Percentiles rank a stretch among this genome's conserved stretches.
phyloP scores from a whole-genome alignment of 768 basidiomycete genomes.

The Amanita exitialis region DNA sequence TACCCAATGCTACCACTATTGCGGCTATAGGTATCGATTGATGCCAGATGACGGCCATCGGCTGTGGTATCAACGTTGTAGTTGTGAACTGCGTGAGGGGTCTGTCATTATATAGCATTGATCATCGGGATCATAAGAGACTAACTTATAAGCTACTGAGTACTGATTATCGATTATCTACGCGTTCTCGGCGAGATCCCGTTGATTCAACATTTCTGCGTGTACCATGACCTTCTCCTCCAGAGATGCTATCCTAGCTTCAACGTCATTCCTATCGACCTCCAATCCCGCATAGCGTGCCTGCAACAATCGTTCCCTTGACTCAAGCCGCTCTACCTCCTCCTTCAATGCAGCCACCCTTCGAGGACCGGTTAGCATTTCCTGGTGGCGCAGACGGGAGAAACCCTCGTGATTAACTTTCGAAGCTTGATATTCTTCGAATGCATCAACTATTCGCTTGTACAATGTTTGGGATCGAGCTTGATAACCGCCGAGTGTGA shows the following conservation, averaged over 20 bases:
- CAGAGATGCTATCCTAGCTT: conserved; percentile 45
- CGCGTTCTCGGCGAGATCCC: conserved; percentile 39
- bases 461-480: conserved; percentile 57
- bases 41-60: conserved; percentile 1
- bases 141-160: too few species aligned
- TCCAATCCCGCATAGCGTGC: conserved; percentile 77
- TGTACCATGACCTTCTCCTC: conserved; percentile 86
- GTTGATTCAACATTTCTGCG: conserved; percentile 76
- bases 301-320: conserved; percentile 72
- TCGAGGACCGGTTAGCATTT: conserved; percentile 67
- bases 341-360: conserved; percentile 72
- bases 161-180: neutral
- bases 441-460: conserved; percentile 54
- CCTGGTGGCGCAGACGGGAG: conserved; percentile 57
- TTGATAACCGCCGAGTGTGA: conserved; percentile 88
- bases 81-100: conserved; percentile 6
- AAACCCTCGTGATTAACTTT: conserved; percentile 77
- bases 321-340: conserved; percentile 76
- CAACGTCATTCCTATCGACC: conserved; percentile 52
- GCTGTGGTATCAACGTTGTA: neutral
- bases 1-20: conserved; percentile 40
- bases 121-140: too few species aligned
- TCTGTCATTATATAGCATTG: neutral
- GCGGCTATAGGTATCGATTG: conserved; percentile 32
- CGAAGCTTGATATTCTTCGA: conserved; percentile 58